Conservation (phyloP, 176 grass and related monocot genomes). For the Cymbopogon citratus region DNA sequence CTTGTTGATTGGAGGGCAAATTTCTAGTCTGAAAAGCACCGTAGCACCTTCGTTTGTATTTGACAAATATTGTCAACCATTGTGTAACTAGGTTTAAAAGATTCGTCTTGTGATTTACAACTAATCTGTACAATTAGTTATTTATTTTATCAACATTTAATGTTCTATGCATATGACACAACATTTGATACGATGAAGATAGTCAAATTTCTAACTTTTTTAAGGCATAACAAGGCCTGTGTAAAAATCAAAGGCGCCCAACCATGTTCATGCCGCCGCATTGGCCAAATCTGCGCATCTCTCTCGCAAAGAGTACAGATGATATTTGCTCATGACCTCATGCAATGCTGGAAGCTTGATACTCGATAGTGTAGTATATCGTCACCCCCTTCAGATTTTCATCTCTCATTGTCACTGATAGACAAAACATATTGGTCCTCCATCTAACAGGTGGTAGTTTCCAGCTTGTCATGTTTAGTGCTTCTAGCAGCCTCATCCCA, state of each 20-base stretch:
- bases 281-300: neutral
- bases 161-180: too few relatives aligned
- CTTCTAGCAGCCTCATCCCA: neutral
- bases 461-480: slow-evolving; percentile 21
- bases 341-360: neutral
- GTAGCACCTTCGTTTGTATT: too few relatives aligned
- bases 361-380: neutral
- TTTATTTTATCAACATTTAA: too few relatives aligned
- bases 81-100: too few relatives aligned
- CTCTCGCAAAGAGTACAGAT: neutral
- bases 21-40: too few relatives aligned
- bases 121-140: too few relatives aligned
- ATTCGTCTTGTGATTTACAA: too few relatives aligned
- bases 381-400: slow-evolving; percentile 6
- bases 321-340: neutral
- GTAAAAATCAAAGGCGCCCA: neutral
- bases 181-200: too few relatives aligned
- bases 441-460: slow-evolving; percentile 13
- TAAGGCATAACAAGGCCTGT: too few relatives aligned
- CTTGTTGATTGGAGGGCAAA: too few relatives aligned
- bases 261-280: slow-evolving; percentile 14
- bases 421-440: neutral
- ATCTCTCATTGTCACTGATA: neutral
- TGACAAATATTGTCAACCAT: too few relatives aligned
- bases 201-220: too few relatives aligned